Evolutionary conservation across 441 rosid species (phyloP).

Genomic region (Capsella rubella): DNA sequence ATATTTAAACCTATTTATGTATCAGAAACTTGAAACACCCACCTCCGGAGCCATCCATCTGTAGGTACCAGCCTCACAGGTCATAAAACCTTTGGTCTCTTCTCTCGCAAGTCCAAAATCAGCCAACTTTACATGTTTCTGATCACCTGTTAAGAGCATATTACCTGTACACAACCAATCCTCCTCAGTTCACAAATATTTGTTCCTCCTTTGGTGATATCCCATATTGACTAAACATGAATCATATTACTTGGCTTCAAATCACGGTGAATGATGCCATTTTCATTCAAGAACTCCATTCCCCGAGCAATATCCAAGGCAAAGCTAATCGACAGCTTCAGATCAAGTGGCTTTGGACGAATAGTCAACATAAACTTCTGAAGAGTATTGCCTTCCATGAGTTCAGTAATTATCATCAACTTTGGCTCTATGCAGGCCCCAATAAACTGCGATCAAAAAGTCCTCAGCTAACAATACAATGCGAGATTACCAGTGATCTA

Average conservation of each 20-base stretch:
- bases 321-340: conserved; percentile 53
- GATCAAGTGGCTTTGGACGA: conserved; percentile 61
- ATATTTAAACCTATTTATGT: neutral
- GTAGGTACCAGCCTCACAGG: conserved; percentile 79
- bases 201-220: neutral
- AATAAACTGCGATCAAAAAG: conserved; percentile 52
- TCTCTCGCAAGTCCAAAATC: conserved; percentile 83
- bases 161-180: conserved; percentile 55
- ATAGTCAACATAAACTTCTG: conserved; percentile 62
- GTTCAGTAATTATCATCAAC: conserved; percentile 67
- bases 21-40: conserved; percentile 18
- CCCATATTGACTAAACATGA: neutral
- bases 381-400: conserved; percentile 64
- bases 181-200: conserved; percentile 1
- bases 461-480: conserved; percentile 11
- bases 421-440: conserved; percentile 68
- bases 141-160: conserved; percentile 65
- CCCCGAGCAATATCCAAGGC: conserved; percentile 69
- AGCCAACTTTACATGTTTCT: conserved; percentile 61
- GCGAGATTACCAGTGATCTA: neutral
- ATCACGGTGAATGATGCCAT: conserved; percentile 84
- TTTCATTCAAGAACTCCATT: conserved; percentile 77
- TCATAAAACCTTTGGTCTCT: conserved; percentile 60
- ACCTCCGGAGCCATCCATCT: conserved; percentile 97
- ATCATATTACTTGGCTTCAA: conserved; percentile 63